Evolutionary conservation across 164 flowering plant species (phyloP).

Genomic region (Pachysandra terminalis): DNA sequence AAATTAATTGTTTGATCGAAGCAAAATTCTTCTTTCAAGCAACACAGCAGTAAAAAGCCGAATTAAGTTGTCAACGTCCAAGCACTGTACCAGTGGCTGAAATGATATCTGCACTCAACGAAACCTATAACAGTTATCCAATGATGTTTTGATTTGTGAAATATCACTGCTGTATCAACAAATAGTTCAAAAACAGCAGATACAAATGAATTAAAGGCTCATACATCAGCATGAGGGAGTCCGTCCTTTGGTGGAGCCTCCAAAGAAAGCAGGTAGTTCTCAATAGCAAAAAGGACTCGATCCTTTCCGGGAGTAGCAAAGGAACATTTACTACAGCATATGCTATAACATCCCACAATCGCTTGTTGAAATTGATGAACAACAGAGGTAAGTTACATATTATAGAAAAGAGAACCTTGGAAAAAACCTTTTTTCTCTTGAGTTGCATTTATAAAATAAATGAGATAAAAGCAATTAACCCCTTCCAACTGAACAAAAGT

Average conservation of each 20-base stretch:
- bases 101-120: constrained; percentile 74
- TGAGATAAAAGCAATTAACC: no score
- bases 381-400: constrained; percentile 1
- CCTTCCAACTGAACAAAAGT: no score
- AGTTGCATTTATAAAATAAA: no score
- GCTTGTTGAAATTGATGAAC: constrained; percentile 73
- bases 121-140: constrained; percentile 12
- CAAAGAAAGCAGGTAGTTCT: constrained; percentile 78
- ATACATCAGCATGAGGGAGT: constrained; percentile 94
- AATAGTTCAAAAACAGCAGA: constrained; percentile 1
- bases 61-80: constrained; percentile 93
- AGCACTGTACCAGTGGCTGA: constrained; percentile 88
- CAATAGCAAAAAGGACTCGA: constrained; percentile 84
- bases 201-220: constrained; percentile 13
- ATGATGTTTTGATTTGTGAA: not conserved
- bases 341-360: constrained; percentile 90
- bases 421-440: not conserved
- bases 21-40: constrained; percentile 88
- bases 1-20: constrained; percentile 83
- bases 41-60: constrained; percentile 85
- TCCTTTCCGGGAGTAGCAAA: constrained; percentile 89
- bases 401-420: not conserved
- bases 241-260: constrained; percentile 96
- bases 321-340: constrained; percentile 81
- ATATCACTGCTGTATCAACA: no score